Base-by-base conservation (phyloP, 306 rosid genomes). In the Sophora flavescens region DNA sequence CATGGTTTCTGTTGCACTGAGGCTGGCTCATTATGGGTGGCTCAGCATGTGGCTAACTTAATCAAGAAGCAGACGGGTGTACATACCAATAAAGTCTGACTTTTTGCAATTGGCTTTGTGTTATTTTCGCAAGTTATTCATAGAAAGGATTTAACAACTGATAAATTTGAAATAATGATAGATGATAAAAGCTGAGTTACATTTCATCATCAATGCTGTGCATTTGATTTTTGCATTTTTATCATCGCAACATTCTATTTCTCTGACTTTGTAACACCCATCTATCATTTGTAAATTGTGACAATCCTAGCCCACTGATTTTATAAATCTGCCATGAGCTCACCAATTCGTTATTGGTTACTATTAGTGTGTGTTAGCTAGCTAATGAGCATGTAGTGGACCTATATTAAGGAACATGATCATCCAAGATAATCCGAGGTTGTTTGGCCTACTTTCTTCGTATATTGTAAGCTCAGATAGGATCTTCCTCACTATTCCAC, bases 21-120 rank as follows among this genome's bases (percentile, higher is more conserved):
- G 78, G 93, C 84, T 50, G 99, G 93, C 33, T 90, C 99, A 12
- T 48, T 85, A 10, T 90, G 96, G 91, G 96, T 90, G 83, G 99
- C 97, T 51, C 83, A 84, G 81, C 81, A 90, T 75, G 93, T 92
- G 45, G 90, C 93, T 62, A 68, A 81, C 84, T 89, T 91, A 66
- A 86, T 90, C 81, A 84, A 89, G 82, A 84, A 83, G 72, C 88
- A 68, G 65, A 73, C 53, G 28, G 84, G 18, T 51, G 35, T 75
- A 57, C 83, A 74, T 59, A 42, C 54, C 76, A 77, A 64, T 85
- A 54, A 87, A 76, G 77, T 70, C 64, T 38, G 62, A 60, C 68
- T 79, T 51, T 35, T 63, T 70, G 58, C 84, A 60, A 13, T 11
- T 68, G 30, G 48, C 78, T 80, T 80, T 70, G 10, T 77, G 60